Evolutionary conservation across 345 rosid species (phyloP).

Genomic region (Clarkia xantiana): DNA sequence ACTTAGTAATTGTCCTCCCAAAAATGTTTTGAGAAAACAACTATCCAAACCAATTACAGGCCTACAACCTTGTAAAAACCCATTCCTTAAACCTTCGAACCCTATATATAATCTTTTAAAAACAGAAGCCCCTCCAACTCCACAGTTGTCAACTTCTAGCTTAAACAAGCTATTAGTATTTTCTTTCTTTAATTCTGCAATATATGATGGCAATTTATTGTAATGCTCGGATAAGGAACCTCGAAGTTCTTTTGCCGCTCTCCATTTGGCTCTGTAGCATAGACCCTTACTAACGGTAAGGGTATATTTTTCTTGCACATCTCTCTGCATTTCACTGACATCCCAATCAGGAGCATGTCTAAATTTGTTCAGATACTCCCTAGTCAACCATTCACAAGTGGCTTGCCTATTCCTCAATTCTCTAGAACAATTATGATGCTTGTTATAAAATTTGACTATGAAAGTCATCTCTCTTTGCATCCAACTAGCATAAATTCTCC

Average conservation of each 20-base stretch:
- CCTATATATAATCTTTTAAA: slow-evolving; percentile 1
- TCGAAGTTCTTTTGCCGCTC: neutral
- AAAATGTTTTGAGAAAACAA: neutral
- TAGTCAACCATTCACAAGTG: neutral
- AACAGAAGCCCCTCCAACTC: no score
- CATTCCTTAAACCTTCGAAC: neutral
- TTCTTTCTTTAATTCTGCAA: neutral
- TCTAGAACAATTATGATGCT: neutral
- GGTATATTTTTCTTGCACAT: neutral
- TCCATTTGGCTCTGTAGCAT: neutral
- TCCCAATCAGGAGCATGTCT: neutral
- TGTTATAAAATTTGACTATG: neutral
- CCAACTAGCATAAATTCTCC: neutral
- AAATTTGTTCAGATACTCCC: neutral
- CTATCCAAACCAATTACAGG: neutral
- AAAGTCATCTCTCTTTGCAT: neutral
- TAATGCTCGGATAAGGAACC: neutral
- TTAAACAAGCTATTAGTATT: neutral
- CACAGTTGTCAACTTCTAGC: neutral
- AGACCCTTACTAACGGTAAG: neutral
- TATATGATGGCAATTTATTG: neutral
- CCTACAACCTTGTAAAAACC: neutral
- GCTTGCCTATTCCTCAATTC: neutral
- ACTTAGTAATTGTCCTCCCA: neutral
- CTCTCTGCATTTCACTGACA: neutral